Base-by-base conservation (phyloP, 2,329 filamentous ascomycete genomes). In the Juglanconis sp. region DNA sequence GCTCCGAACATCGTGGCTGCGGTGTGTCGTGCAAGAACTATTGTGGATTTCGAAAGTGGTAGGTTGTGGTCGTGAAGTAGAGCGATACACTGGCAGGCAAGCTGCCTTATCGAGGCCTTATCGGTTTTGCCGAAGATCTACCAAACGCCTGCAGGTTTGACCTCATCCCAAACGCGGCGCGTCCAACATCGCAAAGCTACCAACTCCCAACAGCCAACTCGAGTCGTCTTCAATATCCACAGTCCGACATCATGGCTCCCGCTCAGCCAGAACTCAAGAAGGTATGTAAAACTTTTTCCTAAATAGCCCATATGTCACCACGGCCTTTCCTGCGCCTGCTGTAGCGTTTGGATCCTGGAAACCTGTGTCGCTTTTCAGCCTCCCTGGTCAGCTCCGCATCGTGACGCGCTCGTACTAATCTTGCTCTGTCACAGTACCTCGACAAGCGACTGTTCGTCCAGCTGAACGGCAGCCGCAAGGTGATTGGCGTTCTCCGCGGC, bases 221-320 rank as follows among this genome's bases (percentile, higher is more conserved):
- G 34, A 50, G 55, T 57, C 47, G 54, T 50, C 46, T 38, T 54
- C 44, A 56, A 17, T 24, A 31, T 8, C 35, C 32, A 35, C 49
- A 59, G 11, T 36, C 53, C 50, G 53, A 64, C 80, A 90, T 82
- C 67, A 99, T 99, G 95, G 92, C 95, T 80, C 94, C 96, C 87
- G 93, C 95, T 75, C 95, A 98, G 80, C 95, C 95, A 70, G 96
- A 99, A 81, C 86, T 99, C 65, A 99, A 98, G 81, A 99, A 98
- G 87, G 95, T 96, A 78, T 9, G 42, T 24, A 24, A 24, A 24
- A 24, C 24, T 24, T 24, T 24, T 24, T 24, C 24, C 24, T 24
- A 24, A 24, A 24, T 24, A 24, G 24, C 24, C 24, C 24, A 24
- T 24, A 24, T 24, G 24, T 24, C 24, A 24, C 24, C 24, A 24